Percentiles rank a stretch among this genome's conserved stretches.
Evolutionary conservation across 768 basidiomycete species (phyloP).

Genomic region (Lactarius quietus): DNA sequence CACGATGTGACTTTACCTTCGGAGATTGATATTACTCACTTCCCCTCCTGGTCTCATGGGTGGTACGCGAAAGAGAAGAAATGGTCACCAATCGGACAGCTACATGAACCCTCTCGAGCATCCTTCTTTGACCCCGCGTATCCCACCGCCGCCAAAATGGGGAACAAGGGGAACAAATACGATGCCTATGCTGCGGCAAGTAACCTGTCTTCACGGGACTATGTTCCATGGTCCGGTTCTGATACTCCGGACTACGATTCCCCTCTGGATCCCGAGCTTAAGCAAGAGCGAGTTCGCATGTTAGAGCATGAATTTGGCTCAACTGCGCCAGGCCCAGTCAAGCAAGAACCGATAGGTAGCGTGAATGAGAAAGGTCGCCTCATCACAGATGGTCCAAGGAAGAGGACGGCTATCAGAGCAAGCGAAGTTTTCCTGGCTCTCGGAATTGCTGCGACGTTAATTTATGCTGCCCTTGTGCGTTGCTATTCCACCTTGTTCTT

Average conservation of each 20-base stretch:
- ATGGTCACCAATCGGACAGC: conserved; percentile 12
- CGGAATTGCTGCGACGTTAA: conserved; percentile 50
- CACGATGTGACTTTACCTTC: conserved; percentile 32
- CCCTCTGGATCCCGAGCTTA: conserved; percentile 47
- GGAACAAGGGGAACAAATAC: not conserved
- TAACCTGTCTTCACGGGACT: conserved; percentile 41
- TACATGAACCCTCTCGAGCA: conserved; percentile 24
- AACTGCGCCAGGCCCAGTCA: conserved; percentile 36
- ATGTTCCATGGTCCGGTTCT: conserved; percentile 49
- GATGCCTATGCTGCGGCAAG: conserved; percentile 38
- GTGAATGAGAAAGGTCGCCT: conserved; percentile 55
- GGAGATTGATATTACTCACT: conserved; percentile 58
- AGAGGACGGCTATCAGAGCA: conserved; percentile 47
- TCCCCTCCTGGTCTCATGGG: conserved; percentile 59
- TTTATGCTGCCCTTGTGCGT: conserved; percentile 61
- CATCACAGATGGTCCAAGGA: conserved; percentile 61
- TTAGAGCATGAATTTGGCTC: conserved; percentile 57
- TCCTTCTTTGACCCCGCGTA: conserved; percentile 37
- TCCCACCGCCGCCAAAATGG: not conserved
- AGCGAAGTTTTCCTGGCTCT: conserved; percentile 49
- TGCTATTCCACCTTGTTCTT: not conserved
- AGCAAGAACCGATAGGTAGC: conserved; percentile 53
- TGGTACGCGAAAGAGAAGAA: conserved; percentile 48
- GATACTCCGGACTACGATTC: conserved; percentile 45
- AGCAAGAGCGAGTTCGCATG: conserved; percentile 69